These are phyloP conservation scores for Backusella westeae DNA, from an alignment of 192 early-diverging fungal species.

Conservation along the genomic window DNA sequence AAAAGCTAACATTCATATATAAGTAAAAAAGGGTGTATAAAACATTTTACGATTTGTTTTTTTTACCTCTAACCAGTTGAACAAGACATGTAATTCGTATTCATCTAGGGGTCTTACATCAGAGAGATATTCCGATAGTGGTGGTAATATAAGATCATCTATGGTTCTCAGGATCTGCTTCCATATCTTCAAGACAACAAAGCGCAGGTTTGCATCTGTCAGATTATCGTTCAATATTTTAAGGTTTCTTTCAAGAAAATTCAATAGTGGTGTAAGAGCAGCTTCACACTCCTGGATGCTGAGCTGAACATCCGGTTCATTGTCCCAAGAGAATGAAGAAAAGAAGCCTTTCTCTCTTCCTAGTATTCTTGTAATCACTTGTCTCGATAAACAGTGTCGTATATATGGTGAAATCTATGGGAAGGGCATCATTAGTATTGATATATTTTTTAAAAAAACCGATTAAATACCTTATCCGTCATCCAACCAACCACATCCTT, in stretches of 20 bases:
- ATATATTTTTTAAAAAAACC: not conserved
- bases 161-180: constrained; percentile 65
- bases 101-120: constrained; percentile 58
- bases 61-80: constrained; percentile 64
- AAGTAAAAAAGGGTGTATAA: not conserved
- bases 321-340: constrained; percentile 26
- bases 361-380: constrained; percentile 49
- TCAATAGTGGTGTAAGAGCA: constrained; percentile 67
- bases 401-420: constrained; percentile 60
- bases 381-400: constrained; percentile 60
- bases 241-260: constrained; percentile 75
- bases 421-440: not conserved
- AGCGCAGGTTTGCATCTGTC: constrained; percentile 62
- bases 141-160: constrained; percentile 71
- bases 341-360: constrained; percentile 54
- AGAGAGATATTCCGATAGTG: constrained; percentile 55
- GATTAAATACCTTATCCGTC: constrained; percentile 56
- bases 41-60: not conserved
- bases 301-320: constrained; percentile 34
- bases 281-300: constrained; percentile 58
- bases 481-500: constrained; percentile 67
- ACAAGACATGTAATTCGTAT: constrained; percentile 63
- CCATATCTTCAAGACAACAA: constrained; percentile 69
- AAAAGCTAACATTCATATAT: constrained; percentile 47
- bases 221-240: constrained; percentile 64